Percentiles rank a stretch among this genome's conserved stretches.
phyloP scores from a whole-genome alignment of 2,329 filamentous ascomycete genomes.

The Phaeoacremonium minimum region DNA sequence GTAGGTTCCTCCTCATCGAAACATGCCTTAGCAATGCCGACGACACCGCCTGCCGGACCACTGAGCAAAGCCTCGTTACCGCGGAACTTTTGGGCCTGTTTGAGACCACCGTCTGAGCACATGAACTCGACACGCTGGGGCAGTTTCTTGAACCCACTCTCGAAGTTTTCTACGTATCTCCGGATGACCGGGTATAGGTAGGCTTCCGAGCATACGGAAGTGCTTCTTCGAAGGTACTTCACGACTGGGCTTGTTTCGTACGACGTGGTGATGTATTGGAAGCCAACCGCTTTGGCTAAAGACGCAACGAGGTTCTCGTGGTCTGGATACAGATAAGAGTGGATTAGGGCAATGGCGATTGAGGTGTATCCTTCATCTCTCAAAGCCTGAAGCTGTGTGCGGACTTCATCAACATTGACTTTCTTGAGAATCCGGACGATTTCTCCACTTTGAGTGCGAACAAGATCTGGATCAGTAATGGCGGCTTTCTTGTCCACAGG shows the following conservation, averaged over 20 bases:
- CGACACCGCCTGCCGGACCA: constrained; percentile 67
- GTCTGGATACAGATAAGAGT: constrained; percentile 63
- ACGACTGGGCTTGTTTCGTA: constrained; percentile 68
- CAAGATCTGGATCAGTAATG: constrained; percentile 36
- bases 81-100: constrained; percentile 53
- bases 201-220: constrained; percentile 66
- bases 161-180: constrained; percentile 64
- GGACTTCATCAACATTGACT: constrained; percentile 44
- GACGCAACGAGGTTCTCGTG: constrained; percentile 60
- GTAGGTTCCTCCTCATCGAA: constrained; percentile 62
- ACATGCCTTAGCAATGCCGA: constrained; percentile 65
- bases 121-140: constrained; percentile 62
- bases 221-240: constrained; percentile 63
- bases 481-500: constrained; percentile 39
- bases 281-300: constrained; percentile 53
- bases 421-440: constrained; percentile 57
- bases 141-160: constrained; percentile 57
- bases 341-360: constrained; percentile 55
- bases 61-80: constrained; percentile 63
- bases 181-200: constrained; percentile 68
- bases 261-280: constrained; percentile 63
- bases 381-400: constrained; percentile 52
- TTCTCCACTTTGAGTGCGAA: constrained; percentile 61
- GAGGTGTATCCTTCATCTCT: constrained; percentile 47
- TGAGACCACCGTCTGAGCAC: constrained; percentile 47